Conservation (phyloP, 2,329 filamentous ascomycete genomes). For the Penicillium janthinellum region DNA sequence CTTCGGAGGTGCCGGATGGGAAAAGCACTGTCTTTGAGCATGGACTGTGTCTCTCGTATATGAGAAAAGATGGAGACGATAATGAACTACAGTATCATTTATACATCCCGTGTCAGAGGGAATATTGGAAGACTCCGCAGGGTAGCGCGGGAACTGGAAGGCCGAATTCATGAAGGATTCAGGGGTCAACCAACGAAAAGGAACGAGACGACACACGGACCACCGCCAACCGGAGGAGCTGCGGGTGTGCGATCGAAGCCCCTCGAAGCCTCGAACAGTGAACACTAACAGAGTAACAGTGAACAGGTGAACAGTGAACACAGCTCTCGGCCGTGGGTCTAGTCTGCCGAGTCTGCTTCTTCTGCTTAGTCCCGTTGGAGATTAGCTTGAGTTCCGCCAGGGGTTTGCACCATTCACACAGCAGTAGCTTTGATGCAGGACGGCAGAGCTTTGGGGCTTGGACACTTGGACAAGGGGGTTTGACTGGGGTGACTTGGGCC, state of each 20-base stretch:
- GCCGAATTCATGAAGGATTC: neutral
- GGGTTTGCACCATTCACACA: slow-evolving; percentile 13
- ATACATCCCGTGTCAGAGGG: neutral
- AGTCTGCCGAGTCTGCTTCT: neutral
- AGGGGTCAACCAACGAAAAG: neutral
- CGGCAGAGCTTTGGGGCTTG: neutral
- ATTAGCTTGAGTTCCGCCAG: slow-evolving; percentile 3
- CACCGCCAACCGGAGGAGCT: neutral
- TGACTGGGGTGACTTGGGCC: neutral
- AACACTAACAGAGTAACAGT: too few relatives aligned
- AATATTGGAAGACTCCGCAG: neutral
- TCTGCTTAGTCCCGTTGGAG: neutral
- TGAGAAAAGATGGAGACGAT: neutral
- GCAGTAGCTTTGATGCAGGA: neutral
- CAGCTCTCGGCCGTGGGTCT: neutral
- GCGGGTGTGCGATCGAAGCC: neutral
- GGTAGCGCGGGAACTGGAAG: neutral
- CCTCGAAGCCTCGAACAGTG: neutral
- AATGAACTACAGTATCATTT: neutral
- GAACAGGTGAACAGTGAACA: neutral
- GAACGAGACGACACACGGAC: neutral
- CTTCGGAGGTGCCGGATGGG: neutral
- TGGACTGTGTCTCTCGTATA: neutral
- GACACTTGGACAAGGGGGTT: neutral
- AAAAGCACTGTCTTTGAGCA: neutral